These are phyloP conservation scores for Peronospora tabacina DNA, from an alignment of 352 stramenopile species.

Conservation along the genomic window DNA sequence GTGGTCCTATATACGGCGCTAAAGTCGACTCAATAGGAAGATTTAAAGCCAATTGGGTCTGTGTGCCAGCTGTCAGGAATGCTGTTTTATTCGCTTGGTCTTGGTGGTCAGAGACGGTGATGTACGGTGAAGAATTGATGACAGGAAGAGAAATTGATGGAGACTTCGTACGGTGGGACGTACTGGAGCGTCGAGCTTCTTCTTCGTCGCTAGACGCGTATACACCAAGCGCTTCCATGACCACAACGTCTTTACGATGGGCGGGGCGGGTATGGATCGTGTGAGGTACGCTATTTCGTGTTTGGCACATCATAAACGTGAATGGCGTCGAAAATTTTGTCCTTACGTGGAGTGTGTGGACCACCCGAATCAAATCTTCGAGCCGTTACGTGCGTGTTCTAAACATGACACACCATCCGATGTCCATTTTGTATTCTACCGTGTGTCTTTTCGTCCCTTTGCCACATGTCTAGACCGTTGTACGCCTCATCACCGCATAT, in stretches of 20 bases:
- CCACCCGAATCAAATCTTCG: not conserved
- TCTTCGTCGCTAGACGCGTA: constrained; percentile 54
- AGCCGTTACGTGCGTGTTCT: no score
- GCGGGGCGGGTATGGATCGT: not conserved
- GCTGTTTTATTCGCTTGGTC: constrained; percentile 29
- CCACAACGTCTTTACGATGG: not conserved
- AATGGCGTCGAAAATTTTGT: no score
- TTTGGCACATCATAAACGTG: not conserved
- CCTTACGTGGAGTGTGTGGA: not conserved
- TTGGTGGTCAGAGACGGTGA: constrained; percentile 27
- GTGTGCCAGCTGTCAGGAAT: constrained; percentile 28
- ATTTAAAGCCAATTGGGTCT: constrained; percentile 49
- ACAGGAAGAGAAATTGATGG: constrained; percentile 22
- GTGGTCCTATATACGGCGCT: constrained; percentile 41
- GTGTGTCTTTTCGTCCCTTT: not conserved
- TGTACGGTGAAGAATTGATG: constrained; percentile 51
- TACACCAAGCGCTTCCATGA: constrained; percentile 40
- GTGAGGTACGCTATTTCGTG: constrained; percentile 1
- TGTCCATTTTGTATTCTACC: not conserved
- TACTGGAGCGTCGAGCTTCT: not conserved
- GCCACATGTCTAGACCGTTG: not conserved
- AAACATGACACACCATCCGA: not conserved
- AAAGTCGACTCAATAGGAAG: constrained; percentile 60
- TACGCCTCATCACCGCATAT: constrained; percentile 21
- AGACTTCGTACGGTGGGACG: constrained; percentile 12